phyloP scores from a whole-genome alignment of 1,139 yeast species.

The Yamadazyma conglobata region DNA sequence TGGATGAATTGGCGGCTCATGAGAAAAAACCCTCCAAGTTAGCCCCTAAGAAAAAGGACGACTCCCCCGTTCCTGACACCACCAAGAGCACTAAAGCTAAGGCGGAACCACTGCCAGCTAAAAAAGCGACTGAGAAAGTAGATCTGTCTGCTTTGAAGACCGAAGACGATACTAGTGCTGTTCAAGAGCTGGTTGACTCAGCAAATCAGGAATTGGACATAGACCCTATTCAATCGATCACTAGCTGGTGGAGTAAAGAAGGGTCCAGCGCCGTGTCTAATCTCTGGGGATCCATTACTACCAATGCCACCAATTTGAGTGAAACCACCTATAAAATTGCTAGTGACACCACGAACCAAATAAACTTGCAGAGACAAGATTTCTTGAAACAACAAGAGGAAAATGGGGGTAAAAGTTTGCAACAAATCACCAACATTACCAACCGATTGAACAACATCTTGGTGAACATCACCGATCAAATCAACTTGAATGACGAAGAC shows the following conservation, averaged over 20 bases:
- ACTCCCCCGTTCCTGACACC: too few relatives aligned
- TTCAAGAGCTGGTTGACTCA: too few relatives aligned
- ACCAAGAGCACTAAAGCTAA: constrained; percentile 3
- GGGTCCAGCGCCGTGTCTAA: constrained; percentile 75
- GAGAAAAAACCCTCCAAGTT: constrained; percentile 19
- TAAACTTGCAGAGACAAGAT: constrained; percentile 41
- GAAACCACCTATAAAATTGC: constrained; percentile 46
- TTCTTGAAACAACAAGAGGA: constrained; percentile 31
- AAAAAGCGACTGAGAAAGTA: constrained; percentile 7
- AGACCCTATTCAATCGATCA: constrained; percentile 67
- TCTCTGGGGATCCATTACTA: constrained; percentile 57
- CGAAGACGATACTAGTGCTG: constrained; percentile 1
- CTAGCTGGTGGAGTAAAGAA: constrained; percentile 81
- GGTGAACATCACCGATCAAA: constrained; percentile 38
- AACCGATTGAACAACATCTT: constrained; percentile 35
- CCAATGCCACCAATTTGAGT: constrained; percentile 40
- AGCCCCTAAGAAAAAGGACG: constrained; percentile 10
- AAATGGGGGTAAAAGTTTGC: constrained; percentile 19
- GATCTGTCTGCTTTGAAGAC: constrained; percentile 1
- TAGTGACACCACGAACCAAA: constrained; percentile 39
- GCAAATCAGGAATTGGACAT: constrained; percentile 21
- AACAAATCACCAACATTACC: constrained; percentile 22
- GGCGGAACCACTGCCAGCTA: constrained; percentile 5
- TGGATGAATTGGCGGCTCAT: constrained; percentile 72
- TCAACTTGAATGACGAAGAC: constrained; percentile 61